phyloP scores from a whole-genome alignment of 2,329 filamentous ascomycete genomes.

The Talaromyces albobiverticillius region DNA sequence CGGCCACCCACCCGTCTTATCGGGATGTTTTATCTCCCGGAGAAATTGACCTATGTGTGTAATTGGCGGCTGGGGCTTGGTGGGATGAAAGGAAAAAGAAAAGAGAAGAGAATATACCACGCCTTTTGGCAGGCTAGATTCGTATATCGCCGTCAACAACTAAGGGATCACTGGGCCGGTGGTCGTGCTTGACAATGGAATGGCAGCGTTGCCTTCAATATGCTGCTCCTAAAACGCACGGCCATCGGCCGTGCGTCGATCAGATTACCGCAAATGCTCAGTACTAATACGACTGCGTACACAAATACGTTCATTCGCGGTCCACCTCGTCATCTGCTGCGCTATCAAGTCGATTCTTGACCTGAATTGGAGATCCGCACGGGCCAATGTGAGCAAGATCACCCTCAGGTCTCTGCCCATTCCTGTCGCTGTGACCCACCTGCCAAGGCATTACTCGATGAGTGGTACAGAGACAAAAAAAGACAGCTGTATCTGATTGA shows the following conservation, averaged over 20 bases:
- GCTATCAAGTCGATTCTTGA: not conserved
- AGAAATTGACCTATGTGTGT: not conserved
- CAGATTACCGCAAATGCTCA: constrained; percentile 6
- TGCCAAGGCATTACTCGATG: constrained; percentile 6
- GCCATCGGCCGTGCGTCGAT: constrained; percentile 11
- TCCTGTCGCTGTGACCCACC: constrained; percentile 3
- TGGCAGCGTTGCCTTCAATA: not conserved
- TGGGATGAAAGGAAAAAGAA: not conserved
- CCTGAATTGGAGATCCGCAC: constrained; percentile 5
- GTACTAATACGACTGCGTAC: constrained; percentile 3
- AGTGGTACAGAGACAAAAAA: not conserved
- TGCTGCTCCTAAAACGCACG: constrained; percentile 1
- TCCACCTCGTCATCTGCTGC: constrained; percentile 5
- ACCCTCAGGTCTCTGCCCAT: not conserved
- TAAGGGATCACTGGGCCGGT: not conserved
- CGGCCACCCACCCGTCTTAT: not conserved
- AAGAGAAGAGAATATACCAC: not conserved
- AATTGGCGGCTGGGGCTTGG: too few relatives aligned
- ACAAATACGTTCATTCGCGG: not conserved
- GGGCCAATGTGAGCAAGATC: not conserved
- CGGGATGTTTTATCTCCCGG: not conserved
- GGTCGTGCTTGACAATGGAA: not conserved
- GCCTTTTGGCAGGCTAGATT: not conserved
- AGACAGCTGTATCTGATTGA: not conserved
- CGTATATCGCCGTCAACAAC: not conserved